phyloP scores from a whole-genome alignment of 352 stramenopile genomes.

The Globisporangium viniferum region DNA sequence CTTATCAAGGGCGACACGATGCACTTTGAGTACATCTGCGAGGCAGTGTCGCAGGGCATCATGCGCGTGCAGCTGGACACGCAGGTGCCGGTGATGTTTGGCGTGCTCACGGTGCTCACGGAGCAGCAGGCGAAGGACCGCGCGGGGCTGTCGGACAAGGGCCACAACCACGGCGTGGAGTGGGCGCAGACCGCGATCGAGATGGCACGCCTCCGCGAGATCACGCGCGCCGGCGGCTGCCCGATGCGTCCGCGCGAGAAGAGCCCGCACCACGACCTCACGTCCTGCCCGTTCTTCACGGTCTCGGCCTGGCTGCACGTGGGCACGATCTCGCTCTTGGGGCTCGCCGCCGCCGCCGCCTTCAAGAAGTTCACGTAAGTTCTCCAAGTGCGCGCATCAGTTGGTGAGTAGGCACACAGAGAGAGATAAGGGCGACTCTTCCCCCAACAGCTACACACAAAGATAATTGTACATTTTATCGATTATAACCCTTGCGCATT shows the following conservation, averaged over 20 bases:
- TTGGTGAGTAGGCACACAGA: background rate
- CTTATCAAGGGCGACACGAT: conserved; percentile 97
- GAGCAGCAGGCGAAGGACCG: conserved; percentile 95
- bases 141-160: conserved; percentile 72
- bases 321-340: conserved; percentile 51
- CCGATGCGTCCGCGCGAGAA: conserved; percentile 68
- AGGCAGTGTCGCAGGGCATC: conserved; percentile 94
- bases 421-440: background rate
- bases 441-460: background rate
- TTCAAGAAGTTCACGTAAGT: conserved; percentile 59
- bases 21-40: conserved; percentile 99
- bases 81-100: conserved; percentile 84
- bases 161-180: conserved; percentile 95
- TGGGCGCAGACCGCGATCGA: conserved; percentile 97
- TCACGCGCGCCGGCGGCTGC: conserved; percentile 52
- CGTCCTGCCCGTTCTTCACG: conserved; percentile 74
- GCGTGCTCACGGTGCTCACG: conserved; percentile 95
- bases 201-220: conserved; percentile 91
- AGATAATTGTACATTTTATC: conserved; percentile 16
- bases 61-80: conserved; percentile 96
- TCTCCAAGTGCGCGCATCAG: no score
- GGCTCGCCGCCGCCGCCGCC: conserved; percentile 39
- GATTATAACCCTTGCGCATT: conserved; percentile 4
- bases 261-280: conserved; percentile 71
- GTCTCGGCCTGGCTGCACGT: conserved; percentile 77